phyloP scores from a whole-genome alignment of 331 rosid species.

The Erythrophleum ivorense region DNA sequence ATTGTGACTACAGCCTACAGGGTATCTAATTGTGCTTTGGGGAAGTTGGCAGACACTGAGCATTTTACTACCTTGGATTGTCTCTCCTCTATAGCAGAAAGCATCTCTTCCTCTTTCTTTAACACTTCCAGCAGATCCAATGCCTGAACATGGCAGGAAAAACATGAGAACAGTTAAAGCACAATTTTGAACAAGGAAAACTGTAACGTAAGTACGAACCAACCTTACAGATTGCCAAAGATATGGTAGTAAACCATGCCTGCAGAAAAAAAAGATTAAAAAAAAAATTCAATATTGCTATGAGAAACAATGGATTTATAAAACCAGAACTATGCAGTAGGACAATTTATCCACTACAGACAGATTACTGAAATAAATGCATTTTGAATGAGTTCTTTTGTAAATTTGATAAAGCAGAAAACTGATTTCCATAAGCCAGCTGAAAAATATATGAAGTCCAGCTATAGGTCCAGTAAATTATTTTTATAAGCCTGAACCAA shows the following conservation, averaged over 20 bases:
- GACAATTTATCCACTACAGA: not conserved
- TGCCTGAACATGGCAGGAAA: conserved; percentile 54
- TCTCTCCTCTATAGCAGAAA: conserved; percentile 69
- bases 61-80: conserved; percentile 65
- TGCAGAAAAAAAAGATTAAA: conserved; percentile 25
- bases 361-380: not conserved
- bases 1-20: conserved; percentile 2
- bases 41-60: conserved; percentile 25
- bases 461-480: not conserved
- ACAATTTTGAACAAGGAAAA: conserved; percentile 15
- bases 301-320: not conserved
- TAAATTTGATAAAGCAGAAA: conserved; percentile 1
- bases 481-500: conserved; percentile 15
- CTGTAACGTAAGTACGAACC: conserved; percentile 38
- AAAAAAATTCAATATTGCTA: conserved; percentile 25
- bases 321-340: conserved; percentile 6
- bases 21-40: conserved; percentile 9
- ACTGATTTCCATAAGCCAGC: conserved; percentile 10
- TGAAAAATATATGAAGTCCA: conserved; percentile 18
- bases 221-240: conserved; percentile 88
- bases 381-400: conserved; percentile 10
- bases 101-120: conserved; percentile 89
- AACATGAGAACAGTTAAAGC: conserved; percentile 31
- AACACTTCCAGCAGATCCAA: conserved; percentile 84
- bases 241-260: conserved; percentile 86